These are phyloP conservation scores for Aulographum hederae DNA, from an alignment of 2,329 filamentous ascomycete species.

Conservation along the genomic window DNA sequence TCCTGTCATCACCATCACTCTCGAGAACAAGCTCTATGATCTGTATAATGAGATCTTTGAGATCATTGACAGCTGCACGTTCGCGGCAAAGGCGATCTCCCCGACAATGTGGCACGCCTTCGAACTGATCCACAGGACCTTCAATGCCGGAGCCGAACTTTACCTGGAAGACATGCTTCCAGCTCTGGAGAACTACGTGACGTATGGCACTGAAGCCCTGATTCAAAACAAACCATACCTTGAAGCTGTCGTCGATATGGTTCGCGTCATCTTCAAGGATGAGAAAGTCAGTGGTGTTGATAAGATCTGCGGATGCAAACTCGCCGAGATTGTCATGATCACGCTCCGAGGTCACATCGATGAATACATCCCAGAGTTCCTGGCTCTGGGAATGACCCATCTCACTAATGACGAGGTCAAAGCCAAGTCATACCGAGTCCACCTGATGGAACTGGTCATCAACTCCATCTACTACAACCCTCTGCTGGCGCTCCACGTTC, in stretches of 20 bases:
- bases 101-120: conserved; percentile 98
- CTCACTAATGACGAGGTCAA: conserved; percentile 60
- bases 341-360: conserved; percentile 81
- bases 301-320: conserved; percentile 90
- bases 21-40: conserved; percentile 96
- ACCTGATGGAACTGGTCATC: conserved; percentile 98
- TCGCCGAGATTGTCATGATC: conserved; percentile 93
- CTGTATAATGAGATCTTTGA: conserved; percentile 97
- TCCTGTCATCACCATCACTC: conserved; percentile 88
- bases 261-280: conserved; percentile 84
- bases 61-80: conserved; percentile 98
- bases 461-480: conserved; percentile 98
- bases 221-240: conserved; percentile 73
- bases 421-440: conserved; percentile 85
- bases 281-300: conserved; percentile 87
- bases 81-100: conserved; percentile 89
- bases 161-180: conserved; percentile 99
- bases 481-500: conserved; percentile 59
- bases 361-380: conserved; percentile 73
- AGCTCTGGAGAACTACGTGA: conserved; percentile 92
- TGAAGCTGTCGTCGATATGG: conserved; percentile 80
- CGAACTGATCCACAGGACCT: conserved; percentile 87
- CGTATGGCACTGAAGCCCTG: conserved; percentile 69
- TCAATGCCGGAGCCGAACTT: conserved; percentile 90
- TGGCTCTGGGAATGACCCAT: conserved; percentile 73